Evolutionary conservation across 2,329 filamentous ascomycete genomes (phyloP).

Genomic region (Magnaporthales sp.): DNA sequence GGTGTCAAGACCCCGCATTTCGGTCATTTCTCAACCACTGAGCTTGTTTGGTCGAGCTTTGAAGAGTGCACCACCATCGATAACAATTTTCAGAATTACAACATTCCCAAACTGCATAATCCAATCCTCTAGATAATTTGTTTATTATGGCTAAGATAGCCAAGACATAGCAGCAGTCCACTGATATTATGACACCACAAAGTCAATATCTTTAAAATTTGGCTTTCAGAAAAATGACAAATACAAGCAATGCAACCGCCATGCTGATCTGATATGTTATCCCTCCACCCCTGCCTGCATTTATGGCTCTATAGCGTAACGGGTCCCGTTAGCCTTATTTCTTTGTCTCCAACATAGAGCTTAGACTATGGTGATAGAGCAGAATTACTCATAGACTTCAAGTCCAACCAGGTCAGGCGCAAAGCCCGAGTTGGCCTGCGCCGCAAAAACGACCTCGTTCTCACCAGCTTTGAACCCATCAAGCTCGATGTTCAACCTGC

Average conservation of each 20-base stretch:
- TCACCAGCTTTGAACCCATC: constrained; percentile 33
- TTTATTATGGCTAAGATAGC: too few relatives aligned
- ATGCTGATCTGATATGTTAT: neutral
- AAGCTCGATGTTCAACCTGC: constrained; percentile 32
- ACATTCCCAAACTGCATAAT: too few relatives aligned
- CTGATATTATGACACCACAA: neutral
- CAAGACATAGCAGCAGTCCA: neutral
- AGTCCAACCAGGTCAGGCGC: constrained; percentile 36
- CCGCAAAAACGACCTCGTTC: constrained; percentile 27
- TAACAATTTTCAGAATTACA: too few relatives aligned
- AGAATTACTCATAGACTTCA: constrained; percentile 20
- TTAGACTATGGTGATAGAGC: neutral
- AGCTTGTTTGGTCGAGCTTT: neutral
- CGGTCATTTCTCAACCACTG: neutral
- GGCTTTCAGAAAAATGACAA: neutral
- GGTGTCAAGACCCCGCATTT: neutral
- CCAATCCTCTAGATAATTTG: too few relatives aligned
- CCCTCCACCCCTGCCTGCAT: neutral
- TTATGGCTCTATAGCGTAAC: neutral
- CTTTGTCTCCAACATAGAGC: neutral
- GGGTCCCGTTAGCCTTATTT: neutral
- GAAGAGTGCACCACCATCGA: too few relatives aligned
- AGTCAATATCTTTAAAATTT: neutral
- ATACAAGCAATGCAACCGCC: neutral
- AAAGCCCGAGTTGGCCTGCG: constrained; percentile 16